Evolutionary conservation across 441 rosid species (phyloP).

Genomic region (Pelargonium myrrhifolium): DNA sequence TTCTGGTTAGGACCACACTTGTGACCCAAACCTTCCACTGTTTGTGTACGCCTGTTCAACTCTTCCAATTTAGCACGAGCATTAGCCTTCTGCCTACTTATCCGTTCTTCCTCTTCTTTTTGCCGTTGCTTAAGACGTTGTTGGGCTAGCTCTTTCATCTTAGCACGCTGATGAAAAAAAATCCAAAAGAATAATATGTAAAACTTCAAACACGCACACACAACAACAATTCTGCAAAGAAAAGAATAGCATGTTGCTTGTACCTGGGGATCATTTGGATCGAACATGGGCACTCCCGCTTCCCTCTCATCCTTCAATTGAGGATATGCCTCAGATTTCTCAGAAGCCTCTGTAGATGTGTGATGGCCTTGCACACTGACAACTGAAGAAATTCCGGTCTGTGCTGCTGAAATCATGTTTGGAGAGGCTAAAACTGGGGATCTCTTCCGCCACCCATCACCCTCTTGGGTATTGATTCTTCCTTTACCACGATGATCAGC

Average conservation of each 20-base stretch:
- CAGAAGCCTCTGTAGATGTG: constrained; percentile 28
- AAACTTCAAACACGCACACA: background rate
- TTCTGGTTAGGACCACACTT: constrained; percentile 26
- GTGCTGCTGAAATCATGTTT: constrained; percentile 21
- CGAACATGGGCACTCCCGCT: constrained; percentile 29
- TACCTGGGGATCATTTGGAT: constrained; percentile 49
- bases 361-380: constrained; percentile 31
- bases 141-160: constrained; percentile 65
- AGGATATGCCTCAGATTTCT: constrained; percentile 24
- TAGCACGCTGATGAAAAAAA: constrained; percentile 50
- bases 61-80: constrained; percentile 75
- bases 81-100: constrained; percentile 76
- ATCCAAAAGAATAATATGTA: constrained; percentile 23
- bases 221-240: constrained; percentile 10
- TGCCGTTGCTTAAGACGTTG: constrained; percentile 59
- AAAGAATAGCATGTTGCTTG: constrained; percentile 30
- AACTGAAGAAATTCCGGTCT: constrained; percentile 35
- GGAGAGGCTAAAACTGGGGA: constrained; percentile 30
- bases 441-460: constrained; percentile 42
- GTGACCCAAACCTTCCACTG: constrained; percentile 35
- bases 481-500: constrained; percentile 50
- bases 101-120: constrained; percentile 81
- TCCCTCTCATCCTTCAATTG: constrained; percentile 37
- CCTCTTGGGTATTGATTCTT: constrained; percentile 40
- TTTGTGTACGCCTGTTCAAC: constrained; percentile 63